Percentiles rank a stretch among this genome's conserved stretches.
Evolutionary conservation across 495 filamentous ascomycete species (phyloP).

Genomic region (Podospora australis): DNA sequence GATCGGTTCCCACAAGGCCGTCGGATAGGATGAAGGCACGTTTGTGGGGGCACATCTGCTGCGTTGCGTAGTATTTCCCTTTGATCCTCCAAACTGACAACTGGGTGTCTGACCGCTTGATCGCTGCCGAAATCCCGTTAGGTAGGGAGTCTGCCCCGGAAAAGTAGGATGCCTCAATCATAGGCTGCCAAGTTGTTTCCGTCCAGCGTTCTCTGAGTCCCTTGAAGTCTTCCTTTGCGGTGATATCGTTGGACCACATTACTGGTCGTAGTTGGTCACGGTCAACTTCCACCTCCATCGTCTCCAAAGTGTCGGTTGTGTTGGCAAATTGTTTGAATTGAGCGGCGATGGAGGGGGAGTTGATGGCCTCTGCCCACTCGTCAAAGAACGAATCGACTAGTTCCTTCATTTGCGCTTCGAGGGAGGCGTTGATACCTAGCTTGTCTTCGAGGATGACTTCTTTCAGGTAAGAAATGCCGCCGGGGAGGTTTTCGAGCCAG

Average conservation of each 20-base stretch:
- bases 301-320: conserved; percentile 64
- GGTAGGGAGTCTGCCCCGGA: conserved; percentile 54
- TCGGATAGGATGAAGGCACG: conserved; percentile 86
- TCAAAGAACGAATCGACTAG: conserved; percentile 88
- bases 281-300: conserved; percentile 66
- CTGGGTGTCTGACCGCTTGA: conserved; percentile 90
- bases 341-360: conserved; percentile 58
- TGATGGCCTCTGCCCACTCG: conserved; percentile 88
- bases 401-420: conserved; percentile 86
- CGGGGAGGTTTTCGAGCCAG: conserved; percentile 85
- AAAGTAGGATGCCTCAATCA: conserved; percentile 70
- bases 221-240: conserved; percentile 67
- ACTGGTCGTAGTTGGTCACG: conserved; percentile 71
- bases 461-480: conserved; percentile 77
- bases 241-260: conserved; percentile 67
- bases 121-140: conserved; percentile 60
- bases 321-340: conserved; percentile 86
- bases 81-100: conserved; percentile 84
- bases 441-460: conserved; percentile 85
- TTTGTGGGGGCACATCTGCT: conserved; percentile 98
- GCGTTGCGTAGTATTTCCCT: conserved; percentile 79
- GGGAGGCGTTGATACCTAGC: conserved; percentile 77
- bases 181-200: conserved; percentile 72
- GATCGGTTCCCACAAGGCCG: conserved; percentile 75
- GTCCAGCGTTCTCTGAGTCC: conserved; percentile 61